These are phyloP conservation scores for Phellopilus nigrolimitatus DNA, from an alignment of 1,284 basidiomycete species.

Conservation along the genomic window DNA sequence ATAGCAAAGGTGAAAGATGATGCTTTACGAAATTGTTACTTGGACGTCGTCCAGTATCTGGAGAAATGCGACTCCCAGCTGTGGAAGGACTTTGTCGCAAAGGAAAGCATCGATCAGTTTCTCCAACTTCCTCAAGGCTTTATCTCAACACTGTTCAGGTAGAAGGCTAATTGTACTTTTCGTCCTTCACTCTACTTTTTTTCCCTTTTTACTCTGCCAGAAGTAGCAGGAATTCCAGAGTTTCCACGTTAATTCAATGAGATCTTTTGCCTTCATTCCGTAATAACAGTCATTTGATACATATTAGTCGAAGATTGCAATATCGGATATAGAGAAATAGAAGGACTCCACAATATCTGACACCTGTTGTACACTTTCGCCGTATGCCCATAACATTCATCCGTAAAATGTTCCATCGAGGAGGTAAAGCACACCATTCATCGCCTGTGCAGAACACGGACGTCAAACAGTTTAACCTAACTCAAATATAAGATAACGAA, in stretches of 20 bases:
- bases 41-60: constrained; percentile 86
- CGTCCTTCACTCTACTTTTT: too few relatives aligned
- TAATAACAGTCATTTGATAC: too few relatives aligned
- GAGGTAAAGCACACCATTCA: constrained; percentile 66
- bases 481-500: constrained; percentile 4
- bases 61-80: constrained; percentile 78
- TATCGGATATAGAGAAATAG: too few relatives aligned
- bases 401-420: constrained; percentile 56
- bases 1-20: constrained; percentile 68
- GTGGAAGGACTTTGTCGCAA: constrained; percentile 74
- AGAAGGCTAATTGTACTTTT: too few relatives aligned
- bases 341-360: background rate
- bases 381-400: constrained; percentile 6
- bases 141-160: too few relatives aligned
- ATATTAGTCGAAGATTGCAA: too few relatives aligned
- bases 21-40: constrained; percentile 72
- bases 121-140: too few relatives aligned
- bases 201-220: too few relatives aligned
- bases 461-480: background rate
- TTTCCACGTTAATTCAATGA: too few relatives aligned
- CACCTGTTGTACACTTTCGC: background rate
- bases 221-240: too few relatives aligned
- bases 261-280: too few relatives aligned
- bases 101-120: too few relatives aligned
- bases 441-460: constrained; percentile 42